Evolutionary conservation across 2,329 filamentous ascomycete genomes (phyloP), one percentile per base, ranked within the genome.

Genomic region (Clarireedia monteithiana): DNA sequence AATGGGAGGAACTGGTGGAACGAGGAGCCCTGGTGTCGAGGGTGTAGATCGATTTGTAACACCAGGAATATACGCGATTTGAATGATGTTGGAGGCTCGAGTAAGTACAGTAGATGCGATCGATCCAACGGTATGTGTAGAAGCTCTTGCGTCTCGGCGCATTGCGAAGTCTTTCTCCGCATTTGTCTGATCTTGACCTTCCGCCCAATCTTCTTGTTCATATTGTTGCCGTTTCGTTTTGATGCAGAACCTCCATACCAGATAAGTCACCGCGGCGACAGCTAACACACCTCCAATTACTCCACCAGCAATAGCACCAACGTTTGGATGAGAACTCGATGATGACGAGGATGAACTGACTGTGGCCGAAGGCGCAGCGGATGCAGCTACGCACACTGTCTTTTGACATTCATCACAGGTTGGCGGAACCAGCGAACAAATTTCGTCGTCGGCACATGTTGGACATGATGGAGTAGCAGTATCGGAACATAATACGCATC

Each of bases 31-130:
- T 3, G 89, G 89, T 0, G 90, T 92, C n/a, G 87, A 85, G 5
- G 89, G 88, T 6, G 86, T 85, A 12, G 91, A 91, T 63, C 92
- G 83, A 74, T 96, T 96, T 59, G 90, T 96, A 66, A 97, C 91
- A 58, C 94, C 94, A 14, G 94, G 94, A 63, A 99, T 97, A 72
- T 97, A 99, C 55, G 94, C 94, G 72, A 99, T 99, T 74, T 97
- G 94, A 66, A 99, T 99, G 69, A 99, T 92, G 75, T 99, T 99
- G 67, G 94, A 97, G 49, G 94, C 94, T 60, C 94, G 85, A 17
- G 94, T 97, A 59, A 96, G 81, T 58, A 97, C 91, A 26, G 92
- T 97, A 9, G 91, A 96, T 15, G 94, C 94, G 68, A 99, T 90
- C 12, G 92, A 97, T 66, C 87, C 82, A 54, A 92, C 86, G n/a